Base-by-base conservation (phyloP, 768 basidiomycete genomes). In the Pleurotus citrinopileatus region DNA sequence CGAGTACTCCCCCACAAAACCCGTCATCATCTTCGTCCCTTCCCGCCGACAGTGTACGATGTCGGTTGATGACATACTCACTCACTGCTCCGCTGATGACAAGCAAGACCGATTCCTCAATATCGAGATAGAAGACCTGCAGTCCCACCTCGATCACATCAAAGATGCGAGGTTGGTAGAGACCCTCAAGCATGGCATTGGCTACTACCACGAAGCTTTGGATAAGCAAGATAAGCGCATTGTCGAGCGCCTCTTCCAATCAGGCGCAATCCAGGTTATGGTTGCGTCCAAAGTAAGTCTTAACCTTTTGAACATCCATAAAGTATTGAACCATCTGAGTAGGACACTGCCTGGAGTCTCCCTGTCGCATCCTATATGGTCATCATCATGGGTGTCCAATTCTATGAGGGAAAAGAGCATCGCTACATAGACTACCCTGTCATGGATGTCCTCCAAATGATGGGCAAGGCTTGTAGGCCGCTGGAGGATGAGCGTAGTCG, bases 331-430 rank as follows among this genome's bases (percentile, higher is more conserved):
- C 23, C n/a, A 28, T 36, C 15, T n/a, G n/a, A n/a, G n/a, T n/a
- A 95, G 91, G 97, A 98, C 60, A 94, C 91, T 0, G 92, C 94
- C 0, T 99, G 97, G 97, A 93, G 86, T 63, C 76, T 99, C 5
- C 95, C 97, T 0, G 85, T 97, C 15, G 84, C 93, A 0, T 87
- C 91, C 55, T 95, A 97, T 70, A 97, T 98, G 93, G 95, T 98
- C 38, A 87, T 99, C 66, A 93, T 99, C 61, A 98, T 98, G 95
- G 96, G 96, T n/a, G 94, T 98, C 0, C 97, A 99, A 65, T 88
- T 71, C 55, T 98, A 90, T 61, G 95, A 98, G 68, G 96, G 96
- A 64, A 91, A 94, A 70, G 97, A 99, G 63, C 97, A 98, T 65
- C 90, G 97, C 42, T 99, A 99, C 60, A 80, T 95, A 59, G 97